Evolutionary conservation across 2,329 filamentous ascomycete species (phyloP).

Genomic region (Colletotrichum spaethianum): DNA sequence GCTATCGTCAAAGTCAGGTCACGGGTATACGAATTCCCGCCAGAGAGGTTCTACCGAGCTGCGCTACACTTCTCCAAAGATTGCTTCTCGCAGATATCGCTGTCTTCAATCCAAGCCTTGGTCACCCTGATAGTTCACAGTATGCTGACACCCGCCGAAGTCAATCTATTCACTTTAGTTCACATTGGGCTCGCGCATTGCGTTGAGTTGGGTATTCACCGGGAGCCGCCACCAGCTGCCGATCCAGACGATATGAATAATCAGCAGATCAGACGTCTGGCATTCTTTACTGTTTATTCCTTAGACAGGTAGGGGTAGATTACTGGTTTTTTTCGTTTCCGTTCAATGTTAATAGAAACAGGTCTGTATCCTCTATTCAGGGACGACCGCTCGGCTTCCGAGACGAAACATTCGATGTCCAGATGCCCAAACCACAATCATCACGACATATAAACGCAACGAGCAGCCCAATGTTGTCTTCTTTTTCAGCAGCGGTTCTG

Average conservation of each 20-base stretch:
- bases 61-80: slow-evolving; percentile 50
- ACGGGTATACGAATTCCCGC: slow-evolving; percentile 52
- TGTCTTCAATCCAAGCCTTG: slow-evolving; percentile 50
- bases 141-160: slow-evolving; percentile 50
- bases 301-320: slow-evolving; percentile 49
- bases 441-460: background rate
- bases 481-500: slow-evolving; percentile 31
- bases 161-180: slow-evolving; percentile 54
- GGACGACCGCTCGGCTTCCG: slow-evolving; percentile 54
- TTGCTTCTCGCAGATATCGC: slow-evolving; percentile 51
- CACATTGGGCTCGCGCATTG: slow-evolving; percentile 55
- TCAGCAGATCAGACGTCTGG: slow-evolving; percentile 44
- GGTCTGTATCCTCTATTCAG: slow-evolving; percentile 54
- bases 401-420: slow-evolving; percentile 55
- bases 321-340: background rate
- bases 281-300: slow-evolving; percentile 54
- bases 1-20: slow-evolving; percentile 52
- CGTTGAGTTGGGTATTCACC: slow-evolving; percentile 55
- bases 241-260: slow-evolving; percentile 27
- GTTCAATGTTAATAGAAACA: slow-evolving; percentile 16
- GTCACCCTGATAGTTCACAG: slow-evolving; percentile 51
- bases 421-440: slow-evolving; percentile 38
- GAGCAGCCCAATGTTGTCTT: background rate
- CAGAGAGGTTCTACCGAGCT: slow-evolving; percentile 51
- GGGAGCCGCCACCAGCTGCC: slow-evolving; percentile 45